A percentile compares a stretch with the other conserved stretches of the same genome.
Conservation (phyloP, 2,329 filamentous ascomycete species). For the Colletotrichum orbiculare region DNA sequence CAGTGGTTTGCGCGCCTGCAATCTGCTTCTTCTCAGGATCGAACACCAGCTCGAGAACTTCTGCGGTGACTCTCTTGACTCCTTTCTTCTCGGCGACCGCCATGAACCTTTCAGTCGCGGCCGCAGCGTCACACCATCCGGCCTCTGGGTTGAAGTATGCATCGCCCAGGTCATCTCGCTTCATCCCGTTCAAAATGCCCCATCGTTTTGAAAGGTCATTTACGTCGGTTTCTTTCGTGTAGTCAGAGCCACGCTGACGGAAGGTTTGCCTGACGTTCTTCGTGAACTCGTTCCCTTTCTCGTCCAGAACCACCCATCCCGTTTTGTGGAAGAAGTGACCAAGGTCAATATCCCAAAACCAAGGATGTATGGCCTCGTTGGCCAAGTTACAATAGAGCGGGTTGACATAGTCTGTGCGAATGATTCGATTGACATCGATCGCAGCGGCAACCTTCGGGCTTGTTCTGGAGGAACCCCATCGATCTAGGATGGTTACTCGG, state of each 20-base stretch:
- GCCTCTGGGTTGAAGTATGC: slow-evolving; percentile 28
- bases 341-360: slow-evolving; percentile 22
- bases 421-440: slow-evolving; percentile 51
- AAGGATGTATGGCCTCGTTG: slow-evolving; percentile 43
- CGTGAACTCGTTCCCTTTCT: slow-evolving; percentile 3
- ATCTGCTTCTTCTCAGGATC: neutral
- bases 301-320: slow-evolving; percentile 17
- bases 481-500: slow-evolving; percentile 34
- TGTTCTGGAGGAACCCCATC: neutral
- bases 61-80: slow-evolving; percentile 9
- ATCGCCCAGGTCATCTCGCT: neutral
- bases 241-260: slow-evolving; percentile 23
- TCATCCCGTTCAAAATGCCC: neutral
- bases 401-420: slow-evolving; percentile 48
- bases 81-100: slow-evolving; percentile 15
- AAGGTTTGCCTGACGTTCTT: slow-evolving; percentile 4
- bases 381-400: slow-evolving; percentile 45
- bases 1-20: neutral
- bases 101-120: slow-evolving; percentile 21
- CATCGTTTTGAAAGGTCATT: neutral
- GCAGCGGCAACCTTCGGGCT: slow-evolving; percentile 38
- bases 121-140: slow-evolving; percentile 25
- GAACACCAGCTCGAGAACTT: slow-evolving; percentile 5
- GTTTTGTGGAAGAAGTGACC: slow-evolving; percentile 30
- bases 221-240: slow-evolving; percentile 8